Evolutionary conservation across 257 asterid genomes (phyloP).

Genomic region (Gentiana macrophylla): DNA sequence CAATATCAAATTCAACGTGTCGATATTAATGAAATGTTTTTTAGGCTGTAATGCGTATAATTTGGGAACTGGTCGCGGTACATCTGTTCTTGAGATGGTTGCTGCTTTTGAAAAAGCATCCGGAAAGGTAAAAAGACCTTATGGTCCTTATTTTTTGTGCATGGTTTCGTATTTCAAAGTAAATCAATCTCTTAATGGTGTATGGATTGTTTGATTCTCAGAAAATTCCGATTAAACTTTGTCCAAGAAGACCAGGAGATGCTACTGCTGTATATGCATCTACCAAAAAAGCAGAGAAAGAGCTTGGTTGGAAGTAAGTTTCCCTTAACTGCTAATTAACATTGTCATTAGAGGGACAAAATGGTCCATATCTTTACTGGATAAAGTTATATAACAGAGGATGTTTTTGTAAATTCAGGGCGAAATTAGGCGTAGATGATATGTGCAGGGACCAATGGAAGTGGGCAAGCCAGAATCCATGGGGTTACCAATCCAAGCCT

Average conservation of each 20-base stretch:
- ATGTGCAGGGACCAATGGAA: conserved; percentile 98
- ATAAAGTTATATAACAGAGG: too few species aligned
- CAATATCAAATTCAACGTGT: background rate
- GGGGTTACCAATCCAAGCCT: conserved; percentile 46
- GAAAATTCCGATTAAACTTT: conserved; percentile 72
- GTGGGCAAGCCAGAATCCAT: conserved; percentile 88
- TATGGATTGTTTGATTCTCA: conserved; percentile 10
- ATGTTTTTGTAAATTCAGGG: conserved; percentile 35
- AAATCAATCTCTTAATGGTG: background rate
- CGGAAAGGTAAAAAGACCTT: conserved; percentile 42
- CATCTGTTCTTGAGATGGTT: conserved; percentile 93
- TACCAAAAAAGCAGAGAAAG: conserved; percentile 63
- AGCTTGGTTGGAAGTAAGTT: conserved; percentile 93
- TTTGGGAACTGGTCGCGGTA: conserved; percentile 86
- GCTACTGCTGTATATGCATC: conserved; percentile 95
- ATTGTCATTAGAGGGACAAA: background rate
- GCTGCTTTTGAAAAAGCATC: conserved; percentile 79
- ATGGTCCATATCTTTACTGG: background rate
- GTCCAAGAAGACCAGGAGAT: conserved; percentile 87
- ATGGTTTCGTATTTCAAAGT: background rate
- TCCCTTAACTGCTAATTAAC: background rate
- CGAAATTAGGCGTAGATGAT: conserved; percentile 72
- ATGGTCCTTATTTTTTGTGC: background rate
- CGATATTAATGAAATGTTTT: background rate
- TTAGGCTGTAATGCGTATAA: conserved; percentile 85